A percentile compares a stretch with the other conserved stretches of the same genome.
Conservation (phyloP, 192 early-diverging fungal species). For the Mortierella hygrophila region DNA sequence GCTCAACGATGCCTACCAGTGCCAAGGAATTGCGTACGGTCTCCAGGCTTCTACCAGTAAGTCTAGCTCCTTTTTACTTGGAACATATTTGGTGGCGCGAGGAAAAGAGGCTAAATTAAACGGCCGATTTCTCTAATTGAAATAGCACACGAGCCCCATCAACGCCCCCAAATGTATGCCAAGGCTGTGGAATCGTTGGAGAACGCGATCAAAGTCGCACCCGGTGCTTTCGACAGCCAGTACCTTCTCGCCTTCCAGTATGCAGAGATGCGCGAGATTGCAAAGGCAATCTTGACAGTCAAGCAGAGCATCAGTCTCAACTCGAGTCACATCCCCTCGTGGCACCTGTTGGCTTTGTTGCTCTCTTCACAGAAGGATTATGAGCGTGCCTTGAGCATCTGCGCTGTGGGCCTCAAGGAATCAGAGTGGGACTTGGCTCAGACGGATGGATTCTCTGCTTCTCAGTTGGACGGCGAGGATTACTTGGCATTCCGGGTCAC, state of each 20-base stretch:
- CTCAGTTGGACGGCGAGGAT: conserved; percentile 67
- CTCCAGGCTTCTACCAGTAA: conserved; percentile 37
- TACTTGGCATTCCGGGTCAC: conserved; percentile 75
- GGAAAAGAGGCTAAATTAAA: background rate
- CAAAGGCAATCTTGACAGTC: conserved; percentile 65
- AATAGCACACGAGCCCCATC: conserved; percentile 70
- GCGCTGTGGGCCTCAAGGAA: conserved; percentile 72
- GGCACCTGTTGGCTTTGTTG: conserved; percentile 80
- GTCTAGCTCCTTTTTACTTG: background rate
- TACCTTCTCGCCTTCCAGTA: conserved; percentile 79
- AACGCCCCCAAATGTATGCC: conserved; percentile 71
- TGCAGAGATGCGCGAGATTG: conserved; percentile 74
- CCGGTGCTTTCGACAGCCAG: conserved; percentile 67
- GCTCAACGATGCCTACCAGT: conserved; percentile 36
- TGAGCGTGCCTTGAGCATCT: conserved; percentile 71
- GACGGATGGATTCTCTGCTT: conserved; percentile 32
- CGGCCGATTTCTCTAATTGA: background rate
- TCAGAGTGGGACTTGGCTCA: conserved; percentile 59
- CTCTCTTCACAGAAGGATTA: conserved; percentile 78
- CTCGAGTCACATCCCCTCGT: conserved; percentile 71
- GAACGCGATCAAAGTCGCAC: conserved; percentile 63
- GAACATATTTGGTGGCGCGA: background rate
- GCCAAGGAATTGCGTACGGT: conserved; percentile 40
- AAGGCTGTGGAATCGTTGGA: conserved; percentile 68
- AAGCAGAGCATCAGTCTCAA: conserved; percentile 69